A percentile compares a stretch with the other conserved stretches of the same genome.
phyloP scores from a whole-genome alignment of 148 eudicot genomes.

The Rhododendron griersonianum region DNA sequence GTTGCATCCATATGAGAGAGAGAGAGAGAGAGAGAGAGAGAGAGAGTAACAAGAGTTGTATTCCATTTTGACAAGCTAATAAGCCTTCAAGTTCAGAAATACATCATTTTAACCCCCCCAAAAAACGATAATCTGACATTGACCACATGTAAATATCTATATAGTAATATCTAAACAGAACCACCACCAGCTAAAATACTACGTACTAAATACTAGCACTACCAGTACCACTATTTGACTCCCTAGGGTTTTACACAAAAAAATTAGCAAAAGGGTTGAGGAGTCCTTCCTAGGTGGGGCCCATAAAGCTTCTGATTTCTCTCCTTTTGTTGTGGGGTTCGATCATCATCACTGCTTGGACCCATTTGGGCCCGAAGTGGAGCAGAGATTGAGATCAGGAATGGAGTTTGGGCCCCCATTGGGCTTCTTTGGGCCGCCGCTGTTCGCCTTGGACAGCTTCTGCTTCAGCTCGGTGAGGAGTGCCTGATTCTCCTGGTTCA shows the following conservation, averaged over 20 bases:
- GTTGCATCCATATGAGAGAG: neutral
- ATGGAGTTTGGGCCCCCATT: slow-evolving; percentile 14
- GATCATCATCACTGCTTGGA: slow-evolving; percentile 10
- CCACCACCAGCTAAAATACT: neutral
- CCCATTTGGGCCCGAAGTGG: slow-evolving; percentile 28
- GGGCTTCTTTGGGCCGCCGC: slow-evolving; percentile 21
- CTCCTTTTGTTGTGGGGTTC: neutral
- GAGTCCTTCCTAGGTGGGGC: slow-evolving; percentile 13
- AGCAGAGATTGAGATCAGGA: slow-evolving; percentile 35
- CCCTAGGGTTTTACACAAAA: neutral
- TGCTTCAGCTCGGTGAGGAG: slow-evolving; percentile 67
- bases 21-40: slow-evolving; percentile 1
- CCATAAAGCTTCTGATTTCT: neutral
- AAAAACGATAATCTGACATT: neutral
- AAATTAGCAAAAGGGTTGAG: neutral
- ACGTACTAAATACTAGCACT: neutral
- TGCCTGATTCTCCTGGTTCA: slow-evolving; percentile 81
- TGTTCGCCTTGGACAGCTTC: slow-evolving; percentile 27
- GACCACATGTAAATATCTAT: neutral
- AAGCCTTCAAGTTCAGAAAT: slow-evolving; percentile 10
- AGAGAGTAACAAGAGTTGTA: neutral
- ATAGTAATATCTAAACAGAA: neutral
- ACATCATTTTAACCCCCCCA: slow-evolving; percentile 13
- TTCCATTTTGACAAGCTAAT: slow-evolving; percentile 6
- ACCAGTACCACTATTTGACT: neutral